Evolutionary conservation across 257 asterid species (phyloP).

Genomic region (Solanum habrochaites): DNA sequence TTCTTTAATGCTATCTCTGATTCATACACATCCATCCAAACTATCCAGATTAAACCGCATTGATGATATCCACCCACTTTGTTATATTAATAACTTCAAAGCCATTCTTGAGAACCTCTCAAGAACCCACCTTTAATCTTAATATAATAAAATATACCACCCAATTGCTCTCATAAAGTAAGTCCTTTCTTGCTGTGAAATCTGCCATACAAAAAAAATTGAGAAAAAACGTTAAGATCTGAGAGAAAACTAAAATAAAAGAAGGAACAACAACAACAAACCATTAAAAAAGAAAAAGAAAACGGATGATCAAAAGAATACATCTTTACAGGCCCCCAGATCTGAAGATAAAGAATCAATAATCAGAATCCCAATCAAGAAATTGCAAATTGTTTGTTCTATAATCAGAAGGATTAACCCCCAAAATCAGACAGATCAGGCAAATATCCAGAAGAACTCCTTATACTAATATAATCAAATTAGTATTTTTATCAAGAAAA

Average conservation of each 20-base stretch:
- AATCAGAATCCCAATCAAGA: constrained; percentile 13
- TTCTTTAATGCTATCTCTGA: constrained; percentile 37
- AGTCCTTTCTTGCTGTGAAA: constrained; percentile 25
- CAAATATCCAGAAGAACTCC: not conserved
- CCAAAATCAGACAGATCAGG: constrained; percentile 27
- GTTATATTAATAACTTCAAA: constrained; percentile 12
- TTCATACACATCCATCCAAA: constrained; percentile 58
- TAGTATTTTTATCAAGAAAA: not conserved
- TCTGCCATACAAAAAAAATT: constrained; percentile 33
- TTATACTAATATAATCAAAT: not conserved
- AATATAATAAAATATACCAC: too few species aligned
- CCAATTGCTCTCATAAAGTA: too few species aligned
- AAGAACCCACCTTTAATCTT: constrained; percentile 17
- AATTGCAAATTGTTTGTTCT: constrained; percentile 18
- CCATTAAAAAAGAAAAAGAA: constrained; percentile 18
- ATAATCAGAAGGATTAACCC: constrained; percentile 15
- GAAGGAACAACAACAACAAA: constrained; percentile 14
- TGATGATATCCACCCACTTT: constrained; percentile 31
- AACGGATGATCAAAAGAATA: constrained; percentile 38
- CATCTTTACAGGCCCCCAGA: constrained; percentile 52
- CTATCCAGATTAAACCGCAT: constrained; percentile 39
- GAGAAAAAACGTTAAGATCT: constrained; percentile 37
- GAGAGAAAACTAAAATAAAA: constrained; percentile 22
- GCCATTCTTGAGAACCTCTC: constrained; percentile 20
- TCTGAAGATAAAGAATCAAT: constrained; percentile 25